These are phyloP conservation scores for Hanseniaspora taiwanica DNA, from an alignment of 805 yeast species.

Conservation along the genomic window DNA sequence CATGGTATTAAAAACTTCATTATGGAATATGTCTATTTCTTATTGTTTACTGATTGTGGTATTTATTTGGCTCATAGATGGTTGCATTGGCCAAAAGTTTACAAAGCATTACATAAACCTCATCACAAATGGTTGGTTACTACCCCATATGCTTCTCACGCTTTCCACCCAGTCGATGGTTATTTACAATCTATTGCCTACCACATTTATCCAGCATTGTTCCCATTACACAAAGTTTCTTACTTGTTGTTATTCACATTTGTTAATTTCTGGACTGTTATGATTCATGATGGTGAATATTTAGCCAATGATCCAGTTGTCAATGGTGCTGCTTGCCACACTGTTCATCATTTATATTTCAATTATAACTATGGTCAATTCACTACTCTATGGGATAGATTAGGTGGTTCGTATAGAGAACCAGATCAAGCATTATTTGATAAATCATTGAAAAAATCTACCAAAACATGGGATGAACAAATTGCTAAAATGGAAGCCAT, in stretches of 20 bases:
- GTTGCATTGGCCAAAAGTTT: conserved; percentile 85
- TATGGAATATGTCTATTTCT: conserved; percentile 61
- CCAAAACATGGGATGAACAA: conserved; percentile 58
- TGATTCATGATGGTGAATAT: conserved; percentile 97
- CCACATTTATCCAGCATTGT: conserved; percentile 79
- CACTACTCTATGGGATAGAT: conserved; percentile 95
- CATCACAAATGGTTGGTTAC: conserved; percentile 99
- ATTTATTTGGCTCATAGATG: conserved; percentile 86
- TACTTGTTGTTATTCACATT: conserved; percentile 74
- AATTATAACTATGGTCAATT: conserved; percentile 98
- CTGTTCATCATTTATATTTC: conserved; percentile 92
- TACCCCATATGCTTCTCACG: conserved; percentile 96
- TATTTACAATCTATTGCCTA: conserved; percentile 87
- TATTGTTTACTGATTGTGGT: conserved; percentile 88
- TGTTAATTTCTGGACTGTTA: conserved; percentile 95
- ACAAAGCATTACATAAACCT: conserved; percentile 84
- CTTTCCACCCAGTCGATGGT: conserved; percentile 97
- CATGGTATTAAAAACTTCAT: conserved; percentile 58
- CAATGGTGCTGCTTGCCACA: conserved; percentile 97
- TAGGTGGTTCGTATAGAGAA: conserved; percentile 84
- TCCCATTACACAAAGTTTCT: conserved; percentile 83
- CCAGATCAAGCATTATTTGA: conserved; percentile 84
- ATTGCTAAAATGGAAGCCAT: conserved; percentile 63
- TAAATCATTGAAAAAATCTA: conserved; percentile 40
- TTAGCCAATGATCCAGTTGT: conserved; percentile 85